Evolutionary conservation across 2,329 filamentous ascomycete genomes (phyloP), one percentile per base, ranked within the genome.

Genomic region (Corynespora cassiicola): DNA sequence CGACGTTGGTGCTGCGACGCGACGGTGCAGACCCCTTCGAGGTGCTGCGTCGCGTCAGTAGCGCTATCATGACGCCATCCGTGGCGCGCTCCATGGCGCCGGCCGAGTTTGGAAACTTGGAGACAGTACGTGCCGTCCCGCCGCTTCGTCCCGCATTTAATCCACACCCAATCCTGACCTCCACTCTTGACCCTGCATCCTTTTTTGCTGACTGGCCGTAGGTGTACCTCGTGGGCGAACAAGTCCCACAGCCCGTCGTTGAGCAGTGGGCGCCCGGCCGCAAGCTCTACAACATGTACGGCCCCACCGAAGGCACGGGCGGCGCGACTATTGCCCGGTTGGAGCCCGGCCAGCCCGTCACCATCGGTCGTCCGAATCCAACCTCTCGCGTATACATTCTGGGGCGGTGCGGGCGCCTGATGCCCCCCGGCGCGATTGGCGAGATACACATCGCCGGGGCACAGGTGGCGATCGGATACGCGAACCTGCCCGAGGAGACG

Each of bases 401-500:
- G 3, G 68, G 75, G 34, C 40, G 53, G 6, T 32, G 57, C 2
- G 43, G 56, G 16, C 54, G 39, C 1, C 54, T 63, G 2, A 37
- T 48, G 1, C 69, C 65, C 5, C 47, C 39, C 0, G 70, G 70
- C 1, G 55, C 56, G 0, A 50, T 68, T 10, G 73, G 73, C 1
- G 63, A 74, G 37, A 64, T 76, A 6, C 69, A 58, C 33, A 45
- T 72, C 2, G 63, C 70, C 2, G 73, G 73, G 3, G 54, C 72
- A 1, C 73, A 75, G 37, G 63, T 76, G 3, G 49, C 63, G 2
- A 31, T 40, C 2, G 73, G 72, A 3, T 76, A 76, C 45, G 47
- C 75, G 7, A 52, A 63, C 26, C 20, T 31, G 19, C 43, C 53
- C 2, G 47, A 62, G 4, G 43, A 52, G n/a, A 63, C 61, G 6